phyloP scores from a whole-genome alignment of 2,329 filamentous ascomycete species.

The Trichoderma koningiopsis region DNA sequence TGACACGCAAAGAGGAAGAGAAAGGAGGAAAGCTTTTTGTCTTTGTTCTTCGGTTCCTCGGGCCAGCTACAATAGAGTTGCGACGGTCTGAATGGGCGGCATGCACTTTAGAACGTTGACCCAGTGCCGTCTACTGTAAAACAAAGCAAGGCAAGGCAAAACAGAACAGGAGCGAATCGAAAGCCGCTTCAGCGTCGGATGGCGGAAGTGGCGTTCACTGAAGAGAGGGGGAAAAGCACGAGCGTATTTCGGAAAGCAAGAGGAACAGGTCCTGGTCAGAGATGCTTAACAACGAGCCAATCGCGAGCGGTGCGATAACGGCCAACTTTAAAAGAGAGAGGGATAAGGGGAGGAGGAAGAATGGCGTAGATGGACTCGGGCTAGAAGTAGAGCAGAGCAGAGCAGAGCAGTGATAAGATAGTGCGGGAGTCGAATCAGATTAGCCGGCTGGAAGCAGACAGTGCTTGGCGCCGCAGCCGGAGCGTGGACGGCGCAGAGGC shows the following conservation, averaged over 20 bases:
- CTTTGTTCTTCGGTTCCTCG: neutral
- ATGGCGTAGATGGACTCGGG: constrained; percentile 3
- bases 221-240: neutral
- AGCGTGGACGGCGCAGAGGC: neutral
- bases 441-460: neutral
- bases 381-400: neutral
- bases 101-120: neutral
- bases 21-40: neutral
- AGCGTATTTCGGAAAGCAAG: neutral
- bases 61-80: constrained; percentile 6
- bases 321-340: neutral
- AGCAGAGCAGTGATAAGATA: neutral
- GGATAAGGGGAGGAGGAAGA: neutral
- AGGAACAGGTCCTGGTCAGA: neutral
- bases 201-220: constrained; percentile 1
- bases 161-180: neutral
- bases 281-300: neutral
- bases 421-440: neutral
- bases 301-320: constrained; percentile 2
- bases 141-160: neutral
- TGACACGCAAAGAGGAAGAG: neutral
- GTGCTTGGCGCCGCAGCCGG: constrained; percentile 11
- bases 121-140: constrained; percentile 13
- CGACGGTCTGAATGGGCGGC: neutral
- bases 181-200: neutral